Evolutionary conservation across 164 flowering plant species (phyloP).

Genomic region (Echeveria elegans): DNA sequence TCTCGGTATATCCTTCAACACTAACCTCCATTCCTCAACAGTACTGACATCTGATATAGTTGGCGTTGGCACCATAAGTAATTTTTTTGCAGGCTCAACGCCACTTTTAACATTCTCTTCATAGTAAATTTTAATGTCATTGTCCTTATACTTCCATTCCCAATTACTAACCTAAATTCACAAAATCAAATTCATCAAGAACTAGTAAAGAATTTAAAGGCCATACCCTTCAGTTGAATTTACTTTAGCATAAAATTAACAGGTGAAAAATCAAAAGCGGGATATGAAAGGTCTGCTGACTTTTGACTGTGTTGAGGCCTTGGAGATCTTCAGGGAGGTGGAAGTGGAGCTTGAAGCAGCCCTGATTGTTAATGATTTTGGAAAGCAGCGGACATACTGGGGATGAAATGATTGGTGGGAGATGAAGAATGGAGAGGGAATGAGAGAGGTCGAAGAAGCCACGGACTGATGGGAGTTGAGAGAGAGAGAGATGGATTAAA

Average conservation of each 20-base stretch:
- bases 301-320: background rate
- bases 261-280: background rate
- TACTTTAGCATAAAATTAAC: background rate
- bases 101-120: constrained; percentile 56
- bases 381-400: background rate
- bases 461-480: constrained; percentile 12
- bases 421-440: constrained; percentile 19
- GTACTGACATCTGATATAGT: constrained; percentile 96
- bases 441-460: constrained; percentile 33
- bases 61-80: constrained; percentile 89
- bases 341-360: constrained; percentile 6
- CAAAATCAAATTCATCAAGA: background rate
- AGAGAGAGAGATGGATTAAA: background rate
- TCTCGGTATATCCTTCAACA: constrained; percentile 67
- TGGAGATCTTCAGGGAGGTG: constrained; percentile 7
- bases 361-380: constrained; percentile 13
- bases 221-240: background rate
- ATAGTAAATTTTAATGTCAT: constrained; percentile 53
- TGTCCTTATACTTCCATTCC: constrained; percentile 77
- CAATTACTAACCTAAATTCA: constrained; percentile 49
- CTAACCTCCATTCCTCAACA: constrained; percentile 88
- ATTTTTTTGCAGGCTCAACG: constrained; percentile 33
- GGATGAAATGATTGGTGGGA: constrained; percentile 10
- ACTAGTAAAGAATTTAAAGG: background rate
- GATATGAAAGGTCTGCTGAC: background rate